Evolutionary conservation across 2,329 filamentous ascomycete genomes (phyloP).

Genomic region (Trichoderma brevicompactum): DNA sequence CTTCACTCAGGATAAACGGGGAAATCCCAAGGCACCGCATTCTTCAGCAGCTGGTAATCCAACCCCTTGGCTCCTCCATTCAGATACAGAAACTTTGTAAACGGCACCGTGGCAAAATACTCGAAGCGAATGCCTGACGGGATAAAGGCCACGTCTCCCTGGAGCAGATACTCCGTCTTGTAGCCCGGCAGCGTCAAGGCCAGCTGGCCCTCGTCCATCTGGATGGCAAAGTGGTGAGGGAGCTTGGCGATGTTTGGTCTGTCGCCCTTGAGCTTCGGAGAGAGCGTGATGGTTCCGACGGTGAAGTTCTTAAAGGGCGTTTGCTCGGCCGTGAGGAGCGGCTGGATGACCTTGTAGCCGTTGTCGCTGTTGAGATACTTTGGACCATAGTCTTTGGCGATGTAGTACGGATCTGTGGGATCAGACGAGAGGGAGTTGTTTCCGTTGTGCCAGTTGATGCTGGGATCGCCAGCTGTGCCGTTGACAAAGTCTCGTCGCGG

Average conservation of each 20-base stretch:
- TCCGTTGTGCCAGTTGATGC: slow-evolving; percentile 33
- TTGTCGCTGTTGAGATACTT: slow-evolving; percentile 33
- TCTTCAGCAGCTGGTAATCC: slow-evolving; percentile 34
- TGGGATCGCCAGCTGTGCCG: slow-evolving; percentile 31
- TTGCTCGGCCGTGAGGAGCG: slow-evolving; percentile 30
- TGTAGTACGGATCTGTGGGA: slow-evolving; percentile 31
- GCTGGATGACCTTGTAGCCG: slow-evolving; percentile 35
- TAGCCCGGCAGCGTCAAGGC: slow-evolving; percentile 34
- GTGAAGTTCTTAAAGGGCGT: slow-evolving; percentile 32
- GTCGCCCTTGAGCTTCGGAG: slow-evolving; percentile 29
- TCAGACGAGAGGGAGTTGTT: slow-evolving; percentile 29
- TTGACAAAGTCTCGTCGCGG: slow-evolving; percentile 34
- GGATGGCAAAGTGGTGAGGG: slow-evolving; percentile 34
- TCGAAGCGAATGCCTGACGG: slow-evolving; percentile 32
- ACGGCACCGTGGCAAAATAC: slow-evolving; percentile 35
- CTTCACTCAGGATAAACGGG: slow-evolving; percentile 31
- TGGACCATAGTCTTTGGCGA: slow-evolving; percentile 35
- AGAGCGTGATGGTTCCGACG: slow-evolving; percentile 34
- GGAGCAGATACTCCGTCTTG: slow-evolving; percentile 33
- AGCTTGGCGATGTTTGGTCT: slow-evolving; percentile 26
- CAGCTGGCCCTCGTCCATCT: slow-evolving; percentile 38
- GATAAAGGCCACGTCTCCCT: slow-evolving; percentile 38
- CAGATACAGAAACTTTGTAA: slow-evolving; percentile 38
- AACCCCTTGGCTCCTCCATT: slow-evolving; percentile 35
- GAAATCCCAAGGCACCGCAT: slow-evolving; percentile 33